Evolutionary conservation across 1,139 yeast genomes (phyloP).

Genomic region (Torulaspora pretoriensis): DNA sequence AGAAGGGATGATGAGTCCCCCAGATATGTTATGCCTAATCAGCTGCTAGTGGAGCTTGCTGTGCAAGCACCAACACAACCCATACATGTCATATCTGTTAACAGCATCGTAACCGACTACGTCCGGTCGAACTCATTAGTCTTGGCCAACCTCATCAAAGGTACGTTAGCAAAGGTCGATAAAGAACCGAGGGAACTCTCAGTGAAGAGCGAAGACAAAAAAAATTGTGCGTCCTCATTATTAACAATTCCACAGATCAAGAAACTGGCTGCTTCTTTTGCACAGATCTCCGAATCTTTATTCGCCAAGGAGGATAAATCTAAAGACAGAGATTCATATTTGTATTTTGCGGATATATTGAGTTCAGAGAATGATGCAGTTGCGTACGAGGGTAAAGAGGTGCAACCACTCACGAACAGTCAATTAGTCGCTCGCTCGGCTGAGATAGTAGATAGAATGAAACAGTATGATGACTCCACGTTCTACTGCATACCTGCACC

Average conservation of each 20-base stretch:
- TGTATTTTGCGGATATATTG: conserved; percentile 10
- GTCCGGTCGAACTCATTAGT: conserved; percentile 56
- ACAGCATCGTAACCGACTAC: conserved; percentile 49
- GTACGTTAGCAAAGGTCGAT: conserved; percentile 24
- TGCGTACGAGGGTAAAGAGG: conserved; percentile 7
- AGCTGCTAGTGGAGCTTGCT: conserved; percentile 61
- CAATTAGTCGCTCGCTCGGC: conserved; percentile 15
- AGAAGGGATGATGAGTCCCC: conserved; percentile 78
- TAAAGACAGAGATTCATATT: neutral
- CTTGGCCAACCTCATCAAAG: conserved; percentile 51
- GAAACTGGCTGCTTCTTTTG: conserved; percentile 11
- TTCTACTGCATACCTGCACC: conserved; percentile 2
- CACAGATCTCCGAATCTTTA: conserved; percentile 2
- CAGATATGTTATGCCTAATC: conserved; percentile 80
- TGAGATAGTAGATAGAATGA: conserved; percentile 11
- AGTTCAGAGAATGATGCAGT: conserved; percentile 9
- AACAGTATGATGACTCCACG: conserved; percentile 6
- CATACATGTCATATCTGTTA: conserved; percentile 52
- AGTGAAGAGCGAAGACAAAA: conserved; percentile 10
- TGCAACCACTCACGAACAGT: conserved; percentile 5
- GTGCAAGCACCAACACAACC: conserved; percentile 54
- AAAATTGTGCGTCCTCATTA: neutral
- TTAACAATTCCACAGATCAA: conserved; percentile 20
- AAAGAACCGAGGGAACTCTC: neutral
- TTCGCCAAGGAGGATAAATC: neutral